Evolutionary conservation across 768 basidiomycete species (phyloP).

Genomic region (Suillus luteus): DNA sequence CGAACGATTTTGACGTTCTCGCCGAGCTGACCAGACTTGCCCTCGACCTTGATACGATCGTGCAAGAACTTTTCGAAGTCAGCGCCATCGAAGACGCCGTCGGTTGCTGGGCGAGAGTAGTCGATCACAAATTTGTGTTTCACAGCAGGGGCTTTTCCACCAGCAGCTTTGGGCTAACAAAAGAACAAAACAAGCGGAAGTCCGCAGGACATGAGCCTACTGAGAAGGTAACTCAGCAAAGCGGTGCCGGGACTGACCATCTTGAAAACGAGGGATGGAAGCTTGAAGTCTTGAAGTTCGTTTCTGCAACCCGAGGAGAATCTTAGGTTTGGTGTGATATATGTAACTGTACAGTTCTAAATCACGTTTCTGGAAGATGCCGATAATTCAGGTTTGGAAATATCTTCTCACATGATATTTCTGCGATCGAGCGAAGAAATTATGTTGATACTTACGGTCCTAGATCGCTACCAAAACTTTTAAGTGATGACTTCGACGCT

Average conservation of each 20-base stretch:
- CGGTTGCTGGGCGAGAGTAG: constrained; percentile 79
- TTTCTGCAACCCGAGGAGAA: constrained; percentile 8
- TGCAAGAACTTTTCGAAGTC: constrained; percentile 87
- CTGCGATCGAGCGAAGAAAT: neutral
- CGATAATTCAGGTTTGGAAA: constrained; percentile 10
- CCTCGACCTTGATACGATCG: constrained; percentile 92
- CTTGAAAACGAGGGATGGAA: constrained; percentile 35
- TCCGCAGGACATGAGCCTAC: constrained; percentile 70
- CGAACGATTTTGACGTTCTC: constrained; percentile 86
- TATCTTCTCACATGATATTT: constrained; percentile 25
- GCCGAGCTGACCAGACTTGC: constrained; percentile 88
- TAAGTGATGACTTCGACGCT: constrained; percentile 33
- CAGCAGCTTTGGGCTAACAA: constrained; percentile 58
- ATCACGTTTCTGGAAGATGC: constrained; percentile 21
- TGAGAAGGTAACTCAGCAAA: constrained; percentile 93
- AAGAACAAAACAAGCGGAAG: constrained; percentile 30
- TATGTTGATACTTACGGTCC: neutral
- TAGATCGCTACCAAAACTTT: neutral
- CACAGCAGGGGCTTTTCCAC: constrained; percentile 51
- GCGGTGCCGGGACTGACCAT: constrained; percentile 80
- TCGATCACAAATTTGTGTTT: constrained; percentile 86
- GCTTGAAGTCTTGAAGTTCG: constrained; percentile 32
- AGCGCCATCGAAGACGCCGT: constrained; percentile 61
- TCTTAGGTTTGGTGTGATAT: constrained; percentile 23
- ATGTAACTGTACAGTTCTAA: constrained; percentile 54